Evolutionary conservation across 2,329 filamentous ascomycete genomes (phyloP), one percentile per base, ranked within the genome.

Genomic region (Arachnomyces sp.): DNA sequence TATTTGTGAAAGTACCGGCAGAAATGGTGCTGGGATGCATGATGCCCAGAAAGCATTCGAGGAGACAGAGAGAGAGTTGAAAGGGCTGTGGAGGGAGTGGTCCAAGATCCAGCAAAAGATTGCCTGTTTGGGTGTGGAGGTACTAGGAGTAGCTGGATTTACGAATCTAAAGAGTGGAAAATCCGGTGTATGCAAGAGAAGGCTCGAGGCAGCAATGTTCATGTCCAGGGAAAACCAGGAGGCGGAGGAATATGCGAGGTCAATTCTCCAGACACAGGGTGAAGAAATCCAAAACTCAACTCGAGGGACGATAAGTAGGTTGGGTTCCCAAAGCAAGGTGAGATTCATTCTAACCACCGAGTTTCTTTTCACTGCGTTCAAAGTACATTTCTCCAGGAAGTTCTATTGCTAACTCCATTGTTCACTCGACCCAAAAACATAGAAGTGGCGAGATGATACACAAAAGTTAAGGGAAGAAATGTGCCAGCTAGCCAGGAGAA

Each of bases 61-160:
- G 20, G 20, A n/a, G n/a, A n/a, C 9, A n/a, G 43, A 48, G 20
- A 43, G 43, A 12, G 29, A 43, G 12, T 30, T 55, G 28, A 32
- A 47, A 3, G 17, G 32, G 3, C 35, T 45, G 17, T 50, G 47
- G 40, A 44, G 46, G 15, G 52, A 53, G 34, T 56, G 49, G 51
- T 34, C 20, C 25, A 40, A 43, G 17, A 41, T 48, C 17, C 49
- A 54, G 29, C 43, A 42, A 16, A 43, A 52, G 16, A 40, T 57
- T 31, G 13, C 40, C 20, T 44, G 42, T 25, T 33, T 55, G 16
- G 47, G 43, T 3, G 34, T 44, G 12, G 48, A 52, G 33, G 43
- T 47, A 8, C 36, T 51, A 4, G 49, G 49, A 2, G 12, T 35
- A 18, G 29, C 38, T 15, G 28, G 15, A 4, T 30, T 44, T n/a